Base-by-base conservation (phyloP, 106 monocot genomes). In the Dendrobium officinale region DNA sequence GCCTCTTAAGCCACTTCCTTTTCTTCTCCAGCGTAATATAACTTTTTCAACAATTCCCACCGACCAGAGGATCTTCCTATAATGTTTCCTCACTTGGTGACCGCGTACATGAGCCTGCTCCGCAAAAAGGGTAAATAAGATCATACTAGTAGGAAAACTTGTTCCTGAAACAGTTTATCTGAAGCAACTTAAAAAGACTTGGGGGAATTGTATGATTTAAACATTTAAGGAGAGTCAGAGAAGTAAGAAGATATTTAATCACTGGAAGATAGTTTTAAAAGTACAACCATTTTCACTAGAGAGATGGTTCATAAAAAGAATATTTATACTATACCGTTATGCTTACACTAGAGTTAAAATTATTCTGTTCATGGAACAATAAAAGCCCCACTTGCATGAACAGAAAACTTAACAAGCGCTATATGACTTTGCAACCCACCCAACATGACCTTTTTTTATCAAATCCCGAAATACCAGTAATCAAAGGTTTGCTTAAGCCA, bases 71-170 rank as follows among this genome's bases (percentile, higher is more conserved):
- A 98, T 87, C 81, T 92, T 90, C 47, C 72, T 84, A 77, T 85
- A 89, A 76, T 86, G 90, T 73, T 98, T 98, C 83, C 97, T 86
- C 55, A 94, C 97, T 89, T 94, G 97, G 64, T 94, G 92, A 40
- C 97, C 97, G 29, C 97, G 88, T 72, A 98, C 91, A 85, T 89
- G 94, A 22, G 97, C 97, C 97, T 98, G 73, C 26, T 42, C 51
- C 54, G 20, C 9, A 18, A 42, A 31, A 51, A 51, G 16, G 10
- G 51, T 51, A 51, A 51, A 51, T 51, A 51, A 66, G 24, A 26
- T 66, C 26, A 66, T 26, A 66, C 10, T 7, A 48, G 10, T 9
- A 26, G 64, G 24, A 24, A 66, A 66, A 24, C 18, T 37, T n/a
- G n/a, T 19, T 58, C 6, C 58, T 18, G 4, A 17, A 58, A 20